Base-by-base conservation (phyloP, 345 rosid species). In the Adansonia digitata region DNA sequence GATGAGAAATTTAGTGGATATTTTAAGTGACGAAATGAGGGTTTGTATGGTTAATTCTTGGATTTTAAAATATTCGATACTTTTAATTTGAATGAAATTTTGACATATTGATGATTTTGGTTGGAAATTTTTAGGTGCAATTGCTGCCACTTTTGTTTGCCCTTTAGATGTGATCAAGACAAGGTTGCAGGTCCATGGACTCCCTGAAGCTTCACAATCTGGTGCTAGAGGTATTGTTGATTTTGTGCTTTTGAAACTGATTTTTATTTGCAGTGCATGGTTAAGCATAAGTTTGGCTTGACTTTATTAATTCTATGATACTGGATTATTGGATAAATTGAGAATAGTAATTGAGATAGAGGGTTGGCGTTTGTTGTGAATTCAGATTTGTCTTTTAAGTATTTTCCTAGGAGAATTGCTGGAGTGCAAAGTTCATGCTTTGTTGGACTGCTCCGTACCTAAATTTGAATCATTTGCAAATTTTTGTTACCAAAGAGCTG, bases 91-190 rank as follows among this genome's bases (percentile, higher is more conserved):
- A 20, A 9, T 5, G 40, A 27, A 2, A 15, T 62, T 46, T 34
- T 18, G 37, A 18, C 63, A 62, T 35, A 35, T 35, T 22, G 22
- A 48, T 62, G 7, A 6, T 31, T 52, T 74, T 74, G 10, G 27
- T 34, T 75, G 53, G 20, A 49, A 34, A 65, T 60, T 78, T 24
- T 74, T 81, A 95, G 99, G 99, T 74, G 93, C 93, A 77, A 82
- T 95, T 76, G 97, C 98, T 0, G 99, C 99, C 29, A 90, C 98
- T 60, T 93, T 93, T 35, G 84, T 95, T 81, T 93, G 98, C 53
- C 97, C 99, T 29, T 89, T 95, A 84, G 97, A 95, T 87, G 99
- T 95, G 82, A 93, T 95, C 88, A 95, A 95, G 87, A 91, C 99
- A 22, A 83, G 99, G 74, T 75, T 95, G 70, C 99, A 95, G 70